These are phyloP conservation scores for Cucurbita ficifolia DNA, from an alignment of 306 rosid species.

Conservation along the genomic window DNA sequence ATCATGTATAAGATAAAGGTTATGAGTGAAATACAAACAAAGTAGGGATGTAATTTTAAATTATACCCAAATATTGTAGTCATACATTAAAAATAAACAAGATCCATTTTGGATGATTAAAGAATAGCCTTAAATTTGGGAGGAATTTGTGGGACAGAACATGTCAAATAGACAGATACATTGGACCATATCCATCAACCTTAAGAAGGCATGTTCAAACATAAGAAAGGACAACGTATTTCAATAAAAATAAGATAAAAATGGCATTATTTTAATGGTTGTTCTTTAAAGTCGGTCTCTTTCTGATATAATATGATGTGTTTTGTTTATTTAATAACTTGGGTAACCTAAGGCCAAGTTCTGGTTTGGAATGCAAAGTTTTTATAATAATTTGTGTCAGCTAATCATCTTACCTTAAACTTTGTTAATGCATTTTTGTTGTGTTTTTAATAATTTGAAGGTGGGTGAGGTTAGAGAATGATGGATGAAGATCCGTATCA, in stretches of 20 bases:
- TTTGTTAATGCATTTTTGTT: background rate
- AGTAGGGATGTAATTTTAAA: background rate
- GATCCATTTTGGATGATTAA: background rate
- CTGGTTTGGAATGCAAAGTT: background rate
- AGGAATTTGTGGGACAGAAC: background rate
- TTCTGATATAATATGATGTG: background rate
- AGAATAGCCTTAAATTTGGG: background rate
- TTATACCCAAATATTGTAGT: background rate
- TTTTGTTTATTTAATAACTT: background rate
- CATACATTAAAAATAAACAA: background rate
- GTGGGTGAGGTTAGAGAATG: background rate
- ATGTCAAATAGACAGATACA: background rate
- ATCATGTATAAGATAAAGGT: too few relatives aligned
- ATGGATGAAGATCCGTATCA: background rate
- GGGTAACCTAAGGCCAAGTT: background rate
- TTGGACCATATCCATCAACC: slow-evolving; percentile 1
- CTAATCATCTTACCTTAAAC: background rate
- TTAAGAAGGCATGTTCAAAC: background rate
- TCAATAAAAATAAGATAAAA: background rate
- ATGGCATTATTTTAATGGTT: background rate
- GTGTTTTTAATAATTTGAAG: background rate
- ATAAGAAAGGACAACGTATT: background rate
- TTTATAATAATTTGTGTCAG: background rate
- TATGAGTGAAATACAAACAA: background rate
- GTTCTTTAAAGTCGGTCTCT: background rate